A percentile compares a stretch with the other conserved stretches of the same genome.
These are phyloP conservation scores for Mycena haematopus DNA, from an alignment of 768 basidiomycete genomes.

Conservation along the genomic window DNA sequence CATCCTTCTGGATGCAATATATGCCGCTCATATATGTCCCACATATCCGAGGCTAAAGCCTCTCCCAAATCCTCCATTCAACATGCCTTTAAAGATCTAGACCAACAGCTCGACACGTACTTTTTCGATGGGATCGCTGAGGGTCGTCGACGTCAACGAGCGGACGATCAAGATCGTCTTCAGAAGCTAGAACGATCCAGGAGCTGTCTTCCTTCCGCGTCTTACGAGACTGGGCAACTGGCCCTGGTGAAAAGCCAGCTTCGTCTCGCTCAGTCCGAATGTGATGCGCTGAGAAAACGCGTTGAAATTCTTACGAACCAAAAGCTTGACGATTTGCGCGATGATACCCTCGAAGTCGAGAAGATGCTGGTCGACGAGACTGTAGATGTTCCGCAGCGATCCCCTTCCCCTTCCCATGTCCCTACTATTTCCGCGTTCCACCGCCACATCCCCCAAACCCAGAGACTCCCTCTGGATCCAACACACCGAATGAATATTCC, in stretches of 20 bases:
- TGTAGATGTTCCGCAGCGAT: background rate
- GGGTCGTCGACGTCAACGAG: slow-evolving; percentile 48
- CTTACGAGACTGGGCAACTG: slow-evolving; percentile 40
- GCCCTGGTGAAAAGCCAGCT: slow-evolving; percentile 34
- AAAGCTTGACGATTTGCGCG: slow-evolving; percentile 1
- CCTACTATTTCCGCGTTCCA: background rate
- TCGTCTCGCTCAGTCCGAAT: slow-evolving; percentile 39
- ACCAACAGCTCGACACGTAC: slow-evolving; percentile 44
- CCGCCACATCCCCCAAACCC: background rate
- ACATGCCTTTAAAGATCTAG: slow-evolving; percentile 46
- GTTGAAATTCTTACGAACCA: slow-evolving; percentile 15
- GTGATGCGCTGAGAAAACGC: slow-evolving; percentile 41
- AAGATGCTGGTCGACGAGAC: slow-evolving; percentile 25
- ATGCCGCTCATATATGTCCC: slow-evolving; percentile 47
- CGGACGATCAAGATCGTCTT: slow-evolving; percentile 42
- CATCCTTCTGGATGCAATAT: slow-evolving; percentile 46
- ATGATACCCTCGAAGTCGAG: slow-evolving; percentile 18
- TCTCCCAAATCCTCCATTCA: slow-evolving; percentile 45
- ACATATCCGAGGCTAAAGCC: slow-evolving; percentile 45
- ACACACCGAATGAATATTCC: background rate
- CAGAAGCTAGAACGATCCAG: slow-evolving; percentile 42
- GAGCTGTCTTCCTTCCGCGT: slow-evolving; percentile 38
- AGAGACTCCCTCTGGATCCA: slow-evolving; percentile 12
- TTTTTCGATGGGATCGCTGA: slow-evolving; percentile 48
- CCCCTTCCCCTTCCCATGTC: slow-evolving; percentile 6